phyloP scores from a whole-genome alignment of 75 land plant genomes.

The Pseudotsuga menziesii region DNA sequence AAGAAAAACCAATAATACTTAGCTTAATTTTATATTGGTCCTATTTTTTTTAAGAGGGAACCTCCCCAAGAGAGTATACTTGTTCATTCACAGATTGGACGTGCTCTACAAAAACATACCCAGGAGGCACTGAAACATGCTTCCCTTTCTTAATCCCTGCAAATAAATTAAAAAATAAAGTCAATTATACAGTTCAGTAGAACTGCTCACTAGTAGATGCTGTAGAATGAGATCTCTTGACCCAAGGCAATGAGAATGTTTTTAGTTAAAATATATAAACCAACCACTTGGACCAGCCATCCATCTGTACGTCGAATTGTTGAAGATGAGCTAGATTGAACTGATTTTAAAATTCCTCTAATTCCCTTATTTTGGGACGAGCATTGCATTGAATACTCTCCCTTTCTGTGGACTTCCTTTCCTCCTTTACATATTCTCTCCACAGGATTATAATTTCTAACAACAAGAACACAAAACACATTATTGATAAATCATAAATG shows the following conservation, averaged over 20 bases:
- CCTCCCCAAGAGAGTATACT: slow-evolving; percentile 15
- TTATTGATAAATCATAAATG: background rate
- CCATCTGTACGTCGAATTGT: slow-evolving; percentile 21
- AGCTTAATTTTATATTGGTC: too few species aligned
- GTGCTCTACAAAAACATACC: too few species aligned
- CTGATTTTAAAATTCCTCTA: slow-evolving; percentile 25
- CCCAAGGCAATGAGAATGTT: background rate
- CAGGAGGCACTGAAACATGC: too few species aligned
- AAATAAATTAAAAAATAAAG: background rate
- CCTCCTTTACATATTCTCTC: slow-evolving; percentile 68
- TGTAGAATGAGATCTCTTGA: background rate
- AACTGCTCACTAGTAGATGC: background rate
- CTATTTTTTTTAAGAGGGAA: background rate
- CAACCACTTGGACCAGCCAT: slow-evolving; percentile 1
- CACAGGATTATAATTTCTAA: slow-evolving; percentile 62
- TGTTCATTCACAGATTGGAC: background rate
- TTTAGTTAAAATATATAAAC: slow-evolving; percentile 4
- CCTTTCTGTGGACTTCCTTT: slow-evolving; percentile 27
- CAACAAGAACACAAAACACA: background rate
- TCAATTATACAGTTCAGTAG: background rate
- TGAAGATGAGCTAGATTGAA: slow-evolving; percentile 28
- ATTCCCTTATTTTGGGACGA: slow-evolving; percentile 3
- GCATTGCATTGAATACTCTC: slow-evolving; percentile 16
- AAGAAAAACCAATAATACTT: background rate
- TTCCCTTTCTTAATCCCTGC: slow-evolving; percentile 4